phyloP scores from a whole-genome alignment of 495 filamentous ascomycete species.

The Aspergillus taichungensis region DNA sequence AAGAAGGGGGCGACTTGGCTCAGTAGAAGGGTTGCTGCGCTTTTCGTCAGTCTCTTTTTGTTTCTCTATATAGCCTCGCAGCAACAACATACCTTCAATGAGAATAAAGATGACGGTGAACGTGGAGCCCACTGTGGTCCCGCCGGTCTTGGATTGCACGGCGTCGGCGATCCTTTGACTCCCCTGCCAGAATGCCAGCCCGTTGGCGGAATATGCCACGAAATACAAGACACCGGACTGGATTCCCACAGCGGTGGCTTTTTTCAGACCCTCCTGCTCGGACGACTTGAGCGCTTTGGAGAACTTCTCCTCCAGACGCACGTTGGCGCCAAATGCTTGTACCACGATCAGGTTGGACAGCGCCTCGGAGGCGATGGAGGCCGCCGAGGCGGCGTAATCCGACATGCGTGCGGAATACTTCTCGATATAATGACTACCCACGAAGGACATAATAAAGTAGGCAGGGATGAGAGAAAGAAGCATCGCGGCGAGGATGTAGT shows the following conservation, averaged over 20 bases:
- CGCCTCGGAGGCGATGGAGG: conserved; percentile 41
- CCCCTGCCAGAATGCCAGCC: conserved; percentile 60
- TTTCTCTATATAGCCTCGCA: no score
- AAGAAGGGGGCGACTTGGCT: conserved; percentile 57
- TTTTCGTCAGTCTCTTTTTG: conserved; percentile 6
- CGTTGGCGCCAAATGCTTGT: conserved; percentile 40
- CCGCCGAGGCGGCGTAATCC: conserved; percentile 39
- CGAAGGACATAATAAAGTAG: conserved; percentile 55
- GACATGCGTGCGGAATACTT: conserved; percentile 48
- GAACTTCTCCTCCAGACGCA: conserved; percentile 45
- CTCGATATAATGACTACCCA: conserved; percentile 50
- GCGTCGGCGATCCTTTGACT: conserved; percentile 42
- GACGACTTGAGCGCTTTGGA: conserved; percentile 35
- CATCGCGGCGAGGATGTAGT: conserved; percentile 32
- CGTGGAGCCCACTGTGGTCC: conserved; percentile 44
- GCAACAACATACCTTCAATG: conserved; percentile 43
- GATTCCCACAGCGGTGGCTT: conserved; percentile 47
- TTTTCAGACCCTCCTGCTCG: conserved; percentile 46
- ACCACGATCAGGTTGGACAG: conserved; percentile 40
- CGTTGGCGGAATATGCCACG: conserved; percentile 55
- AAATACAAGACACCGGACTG: conserved; percentile 62
- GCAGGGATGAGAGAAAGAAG: conserved; percentile 52
- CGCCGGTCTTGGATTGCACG: conserved; percentile 21
- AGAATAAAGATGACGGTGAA: conserved; percentile 61
- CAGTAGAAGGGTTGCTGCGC: conserved; percentile 49